Evolutionary conservation across 805 yeast species (phyloP).

Genomic region (Aciculoconidium aculeatum): DNA sequence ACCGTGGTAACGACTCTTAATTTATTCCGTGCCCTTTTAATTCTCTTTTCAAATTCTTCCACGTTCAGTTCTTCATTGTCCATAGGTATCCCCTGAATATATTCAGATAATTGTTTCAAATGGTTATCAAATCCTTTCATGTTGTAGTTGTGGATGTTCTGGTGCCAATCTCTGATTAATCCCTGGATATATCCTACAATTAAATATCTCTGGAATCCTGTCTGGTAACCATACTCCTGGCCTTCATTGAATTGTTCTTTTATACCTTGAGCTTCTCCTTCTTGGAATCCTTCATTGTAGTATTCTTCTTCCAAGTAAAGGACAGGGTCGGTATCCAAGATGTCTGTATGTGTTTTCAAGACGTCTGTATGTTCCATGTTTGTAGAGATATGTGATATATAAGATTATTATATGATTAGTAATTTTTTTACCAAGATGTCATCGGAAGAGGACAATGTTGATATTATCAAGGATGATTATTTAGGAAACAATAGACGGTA

Average conservation of each 20-base stretch:
- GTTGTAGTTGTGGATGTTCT: slow-evolving; percentile 12
- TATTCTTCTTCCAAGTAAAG: slow-evolving; percentile 54
- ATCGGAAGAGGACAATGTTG: slow-evolving; percentile 3
- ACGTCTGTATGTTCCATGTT: slow-evolving; percentile 1
- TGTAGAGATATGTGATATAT: neutral
- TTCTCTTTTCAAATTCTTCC: slow-evolving; percentile 44
- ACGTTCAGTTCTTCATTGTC: slow-evolving; percentile 53
- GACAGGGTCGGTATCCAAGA: slow-evolving; percentile 42
- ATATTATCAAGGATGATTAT: slow-evolving; percentile 6
- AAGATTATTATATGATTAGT: too few species aligned
- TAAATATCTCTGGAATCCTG: slow-evolving; percentile 66
- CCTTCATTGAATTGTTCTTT: slow-evolving; percentile 66
- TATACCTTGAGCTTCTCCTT: slow-evolving; percentile 62
- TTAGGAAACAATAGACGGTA: slow-evolving; percentile 9
- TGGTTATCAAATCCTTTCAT: slow-evolving; percentile 15
- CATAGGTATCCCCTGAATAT: slow-evolving; percentile 9
- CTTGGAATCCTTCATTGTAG: slow-evolving; percentile 64
- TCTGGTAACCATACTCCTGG: slow-evolving; percentile 75
- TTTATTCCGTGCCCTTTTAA: slow-evolving; percentile 56
- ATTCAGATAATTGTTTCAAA: slow-evolving; percentile 25
- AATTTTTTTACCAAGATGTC: too few species aligned
- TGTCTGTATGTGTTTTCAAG: slow-evolving; percentile 8
- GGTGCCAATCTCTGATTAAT: slow-evolving; percentile 35
- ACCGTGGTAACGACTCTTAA: slow-evolving; percentile 43
- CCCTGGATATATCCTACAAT: slow-evolving; percentile 65